These are phyloP conservation scores for Fusarium tricinctum DNA, from an alignment of 2,329 filamentous ascomycete species.

Conservation along the genomic window DNA sequence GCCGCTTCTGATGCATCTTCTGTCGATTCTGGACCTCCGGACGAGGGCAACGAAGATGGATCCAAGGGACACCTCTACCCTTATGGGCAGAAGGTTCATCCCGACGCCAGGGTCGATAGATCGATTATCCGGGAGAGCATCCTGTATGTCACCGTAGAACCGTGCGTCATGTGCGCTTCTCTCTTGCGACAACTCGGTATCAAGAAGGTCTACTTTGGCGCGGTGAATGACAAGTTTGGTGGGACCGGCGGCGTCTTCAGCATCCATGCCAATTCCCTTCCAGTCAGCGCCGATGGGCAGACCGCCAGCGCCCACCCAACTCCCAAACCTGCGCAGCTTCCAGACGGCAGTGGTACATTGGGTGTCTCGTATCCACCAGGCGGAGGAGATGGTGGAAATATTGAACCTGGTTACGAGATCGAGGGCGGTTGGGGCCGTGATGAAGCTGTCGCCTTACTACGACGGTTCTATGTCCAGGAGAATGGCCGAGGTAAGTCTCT, in stretches of 20 bases:
- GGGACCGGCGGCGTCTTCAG: conserved; percentile 94
- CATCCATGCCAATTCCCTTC: conserved; percentile 76
- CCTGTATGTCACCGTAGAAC: conserved; percentile 97
- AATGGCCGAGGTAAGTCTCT: conserved; percentile 82
- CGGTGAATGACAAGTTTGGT: conserved; percentile 95
- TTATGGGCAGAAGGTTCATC: conserved; percentile 71
- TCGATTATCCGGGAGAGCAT: conserved; percentile 78
- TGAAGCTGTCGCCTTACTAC: conserved; percentile 91
- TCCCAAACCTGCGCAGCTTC: conserved; percentile 55
- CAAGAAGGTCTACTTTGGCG: conserved; percentile 92
- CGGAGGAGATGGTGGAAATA: conserved; percentile 72
- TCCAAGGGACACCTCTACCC: conserved; percentile 70
- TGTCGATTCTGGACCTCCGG: conserved; percentile 46
- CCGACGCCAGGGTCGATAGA: conserved; percentile 70
- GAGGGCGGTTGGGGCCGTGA: conserved; percentile 90
- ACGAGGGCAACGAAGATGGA: conserved; percentile 67
- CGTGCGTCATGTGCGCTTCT: conserved; percentile 98
- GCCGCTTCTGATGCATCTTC: conserved; percentile 47
- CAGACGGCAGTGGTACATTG: conserved; percentile 55
- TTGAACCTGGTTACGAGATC: conserved; percentile 84
- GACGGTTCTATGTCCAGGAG: conserved; percentile 97
- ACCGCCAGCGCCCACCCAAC: conserved; percentile 59
- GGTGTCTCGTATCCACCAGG: conserved; percentile 56
- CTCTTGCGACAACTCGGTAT: conserved; percentile 90
- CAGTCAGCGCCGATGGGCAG: conserved; percentile 54